These are phyloP conservation scores for Prunus dulcis DNA, from an alignment of 306 rosid species.

Conservation along the genomic window DNA sequence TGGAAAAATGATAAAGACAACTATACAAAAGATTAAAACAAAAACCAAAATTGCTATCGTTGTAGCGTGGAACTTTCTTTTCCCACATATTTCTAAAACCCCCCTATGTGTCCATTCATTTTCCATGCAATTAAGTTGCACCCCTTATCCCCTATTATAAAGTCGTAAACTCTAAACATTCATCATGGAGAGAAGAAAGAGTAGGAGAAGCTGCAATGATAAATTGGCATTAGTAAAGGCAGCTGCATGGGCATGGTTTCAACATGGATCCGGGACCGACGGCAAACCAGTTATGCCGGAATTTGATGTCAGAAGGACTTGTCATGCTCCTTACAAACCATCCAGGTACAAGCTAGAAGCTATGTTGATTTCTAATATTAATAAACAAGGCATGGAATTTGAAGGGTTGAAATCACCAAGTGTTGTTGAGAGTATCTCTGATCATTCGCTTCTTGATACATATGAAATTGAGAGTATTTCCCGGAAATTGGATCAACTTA, in stretches of 20 bases:
- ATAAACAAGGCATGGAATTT: not conserved
- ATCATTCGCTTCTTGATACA: conserved; percentile 51
- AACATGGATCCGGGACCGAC: conserved; percentile 56
- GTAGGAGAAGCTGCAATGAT: conserved; percentile 4
- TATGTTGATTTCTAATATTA: conserved; percentile 8
- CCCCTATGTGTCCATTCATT: not conserved
- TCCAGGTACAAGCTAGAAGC: conserved; percentile 78
- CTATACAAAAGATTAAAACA: not conserved
- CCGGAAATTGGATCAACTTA: conserved; percentile 36
- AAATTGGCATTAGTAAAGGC: conserved; percentile 46
- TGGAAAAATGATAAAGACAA: conserved; percentile 6
- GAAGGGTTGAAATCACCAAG: not conserved
- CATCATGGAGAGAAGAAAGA: conserved; percentile 32
- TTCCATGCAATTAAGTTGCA: not conserved
- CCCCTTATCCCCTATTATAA: not conserved
- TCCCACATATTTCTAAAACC: conserved; percentile 32
- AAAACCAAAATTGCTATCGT: not conserved
- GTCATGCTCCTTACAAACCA: conserved; percentile 30
- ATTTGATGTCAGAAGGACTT: conserved; percentile 24
- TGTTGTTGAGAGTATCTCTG: not conserved
- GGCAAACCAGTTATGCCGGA: conserved; percentile 31
- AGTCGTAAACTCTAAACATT: not conserved
- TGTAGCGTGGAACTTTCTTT: conserved; percentile 46
- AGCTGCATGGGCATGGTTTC: conserved; percentile 95
- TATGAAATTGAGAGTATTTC: conserved; percentile 62